Evolutionary conservation across 179 eudicot genomes (phyloP).

Genomic region (Nepenthes alata): DNA sequence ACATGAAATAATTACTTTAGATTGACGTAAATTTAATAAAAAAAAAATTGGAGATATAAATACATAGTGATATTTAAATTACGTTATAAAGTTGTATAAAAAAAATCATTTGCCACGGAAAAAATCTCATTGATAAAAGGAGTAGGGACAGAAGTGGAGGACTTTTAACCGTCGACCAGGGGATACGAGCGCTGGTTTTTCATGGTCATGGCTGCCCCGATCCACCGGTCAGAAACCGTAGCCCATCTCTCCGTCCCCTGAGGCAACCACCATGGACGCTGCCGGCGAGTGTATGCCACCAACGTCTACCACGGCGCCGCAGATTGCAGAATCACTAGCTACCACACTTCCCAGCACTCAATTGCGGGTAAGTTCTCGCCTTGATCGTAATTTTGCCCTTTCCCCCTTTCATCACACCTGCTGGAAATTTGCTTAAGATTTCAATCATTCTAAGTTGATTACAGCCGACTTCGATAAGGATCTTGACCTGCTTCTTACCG

Average conservation of each 20-base stretch:
- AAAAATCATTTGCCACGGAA: too few relatives aligned
- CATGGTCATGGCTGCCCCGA: not conserved
- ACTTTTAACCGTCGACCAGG: too few relatives aligned
- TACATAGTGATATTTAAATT: too few relatives aligned
- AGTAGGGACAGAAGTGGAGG: too few relatives aligned
- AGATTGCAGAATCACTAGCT: conserved; percentile 5
- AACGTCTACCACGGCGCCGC: conserved; percentile 1
- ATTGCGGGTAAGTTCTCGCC: not conserved
- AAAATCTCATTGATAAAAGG: too few relatives aligned
- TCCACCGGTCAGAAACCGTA: not conserved
- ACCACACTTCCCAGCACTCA: not conserved
- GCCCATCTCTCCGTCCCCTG: conserved; percentile 4
- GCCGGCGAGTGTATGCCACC: conserved; percentile 11
- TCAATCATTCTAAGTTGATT: too few relatives aligned
- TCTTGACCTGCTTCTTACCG: too few relatives aligned
- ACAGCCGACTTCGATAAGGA: too few relatives aligned
- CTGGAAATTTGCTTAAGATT: not conserved
- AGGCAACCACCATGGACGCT: conserved; percentile 18
- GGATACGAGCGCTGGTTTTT: not conserved
- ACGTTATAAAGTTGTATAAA: too few relatives aligned
- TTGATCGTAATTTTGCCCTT: not conserved
- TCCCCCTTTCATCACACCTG: not conserved
- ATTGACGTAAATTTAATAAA: too few relatives aligned
- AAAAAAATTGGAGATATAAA: too few relatives aligned
- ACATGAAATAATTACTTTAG: too few relatives aligned